These are phyloP conservation scores for Inonotus hispidus DNA, from an alignment of 1,284 basidiomycete genomes.

Conservation along the genomic window DNA sequence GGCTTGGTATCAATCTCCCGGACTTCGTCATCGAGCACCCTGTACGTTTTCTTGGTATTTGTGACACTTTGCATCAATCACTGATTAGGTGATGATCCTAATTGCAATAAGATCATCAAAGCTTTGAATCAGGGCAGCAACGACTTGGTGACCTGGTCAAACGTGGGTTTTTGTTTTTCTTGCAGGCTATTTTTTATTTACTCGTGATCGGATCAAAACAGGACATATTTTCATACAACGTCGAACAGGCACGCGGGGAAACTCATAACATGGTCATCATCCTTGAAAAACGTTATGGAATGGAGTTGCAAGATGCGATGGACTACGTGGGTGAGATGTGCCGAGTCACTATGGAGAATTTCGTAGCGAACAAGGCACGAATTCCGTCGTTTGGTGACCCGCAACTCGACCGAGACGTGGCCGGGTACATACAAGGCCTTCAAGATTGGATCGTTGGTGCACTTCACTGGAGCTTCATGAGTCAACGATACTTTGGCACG, in stretches of 20 bases:
- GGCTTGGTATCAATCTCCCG: constrained; percentile 35
- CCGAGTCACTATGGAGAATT: constrained; percentile 33
- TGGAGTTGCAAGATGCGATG: constrained; percentile 35
- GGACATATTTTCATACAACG: constrained; percentile 42
- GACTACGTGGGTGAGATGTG: constrained; percentile 38
- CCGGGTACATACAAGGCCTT: constrained; percentile 33
- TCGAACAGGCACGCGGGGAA: constrained; percentile 38
- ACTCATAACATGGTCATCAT: constrained; percentile 40
- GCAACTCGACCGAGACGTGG: constrained; percentile 31
- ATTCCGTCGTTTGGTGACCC: constrained; percentile 34
- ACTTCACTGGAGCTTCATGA: constrained; percentile 38
- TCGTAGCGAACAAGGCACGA: constrained; percentile 28
- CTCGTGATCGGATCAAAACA: constrained; percentile 20
- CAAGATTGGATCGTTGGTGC: constrained; percentile 38
- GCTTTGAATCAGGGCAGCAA: constrained; percentile 35
- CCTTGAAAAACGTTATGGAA: constrained; percentile 25
- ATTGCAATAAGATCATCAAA: constrained; percentile 25
- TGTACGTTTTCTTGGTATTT: constrained; percentile 10
- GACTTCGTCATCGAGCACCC: constrained; percentile 35
- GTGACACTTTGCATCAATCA: constrained; percentile 12
- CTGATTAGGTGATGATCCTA: constrained; percentile 14
- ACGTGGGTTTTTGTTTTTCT: constrained; percentile 28
- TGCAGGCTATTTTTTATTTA: neutral
- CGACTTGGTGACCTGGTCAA: constrained; percentile 38
- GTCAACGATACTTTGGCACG: constrained; percentile 18